Evolutionary conservation across 2,329 filamentous ascomycete genomes (phyloP).

Genomic region (Epichloe elymi): DNA sequence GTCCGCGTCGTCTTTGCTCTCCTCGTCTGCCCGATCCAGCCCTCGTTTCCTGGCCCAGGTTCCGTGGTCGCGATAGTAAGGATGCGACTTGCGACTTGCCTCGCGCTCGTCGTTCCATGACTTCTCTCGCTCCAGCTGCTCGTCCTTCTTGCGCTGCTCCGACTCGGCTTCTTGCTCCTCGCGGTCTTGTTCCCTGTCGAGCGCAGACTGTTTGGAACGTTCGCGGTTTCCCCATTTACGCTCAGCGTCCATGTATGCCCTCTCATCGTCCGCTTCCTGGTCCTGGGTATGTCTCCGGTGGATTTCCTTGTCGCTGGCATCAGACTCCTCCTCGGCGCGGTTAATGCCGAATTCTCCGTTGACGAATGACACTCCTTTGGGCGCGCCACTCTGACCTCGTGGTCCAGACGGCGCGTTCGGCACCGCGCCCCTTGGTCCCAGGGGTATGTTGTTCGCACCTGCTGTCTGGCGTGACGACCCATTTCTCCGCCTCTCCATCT

Average conservation of each 20-base stretch:
- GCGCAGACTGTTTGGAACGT: conserved; percentile 65
- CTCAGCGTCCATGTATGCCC: conserved; percentile 72
- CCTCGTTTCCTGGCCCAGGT: conserved; percentile 75
- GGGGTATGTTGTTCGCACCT: conserved; percentile 43
- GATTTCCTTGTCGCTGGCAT: conserved; percentile 77
- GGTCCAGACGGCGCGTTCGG: conserved; percentile 61
- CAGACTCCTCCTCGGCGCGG: conserved; percentile 72
- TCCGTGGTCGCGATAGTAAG: conserved; percentile 79
- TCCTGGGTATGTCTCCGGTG: conserved; percentile 59
- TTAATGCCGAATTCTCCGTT: conserved; percentile 57
- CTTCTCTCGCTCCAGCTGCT: conserved; percentile 48
- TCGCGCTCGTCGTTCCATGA: conserved; percentile 92
- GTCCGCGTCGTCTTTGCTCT: conserved; percentile 68
- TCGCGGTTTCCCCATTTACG: conserved; percentile 86
- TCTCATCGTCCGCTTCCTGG: conserved; percentile 62
- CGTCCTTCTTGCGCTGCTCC: conserved; percentile 51
- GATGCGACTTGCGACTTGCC: conserved; percentile 52
- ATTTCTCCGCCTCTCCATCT: conserved; percentile 65
- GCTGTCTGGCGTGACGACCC: conserved; percentile 47
- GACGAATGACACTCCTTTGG: conserved; percentile 56
- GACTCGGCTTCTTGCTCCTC: conserved; percentile 63
- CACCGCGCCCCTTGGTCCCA: conserved; percentile 31
- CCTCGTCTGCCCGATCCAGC: conserved; percentile 59
- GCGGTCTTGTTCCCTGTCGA: conserved; percentile 72
- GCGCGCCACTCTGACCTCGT: conserved; percentile 49